Conservation (phyloP, 495 filamentous ascomycete genomes). For the Pyronema domesticum region DNA sequence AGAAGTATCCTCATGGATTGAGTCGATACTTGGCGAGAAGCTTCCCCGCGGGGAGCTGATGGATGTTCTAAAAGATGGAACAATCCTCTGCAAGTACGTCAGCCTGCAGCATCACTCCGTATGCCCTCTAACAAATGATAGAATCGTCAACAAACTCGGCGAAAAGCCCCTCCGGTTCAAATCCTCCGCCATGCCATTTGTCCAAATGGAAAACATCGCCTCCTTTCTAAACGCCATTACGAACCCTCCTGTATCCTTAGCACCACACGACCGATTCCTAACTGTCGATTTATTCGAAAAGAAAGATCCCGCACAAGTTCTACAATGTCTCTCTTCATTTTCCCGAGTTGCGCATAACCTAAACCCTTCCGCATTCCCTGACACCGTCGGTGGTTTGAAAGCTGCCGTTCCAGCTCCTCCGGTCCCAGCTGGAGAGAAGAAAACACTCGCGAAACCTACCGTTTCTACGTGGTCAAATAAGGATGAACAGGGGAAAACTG, state of each 20-base stretch:
- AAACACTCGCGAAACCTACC: slow-evolving; percentile 12
- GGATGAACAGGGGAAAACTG: slow-evolving; percentile 57
- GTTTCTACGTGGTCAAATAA: slow-evolving; percentile 85
- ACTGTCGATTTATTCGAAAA: slow-evolving; percentile 93
- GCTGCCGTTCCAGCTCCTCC: slow-evolving; percentile 25
- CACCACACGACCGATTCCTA: slow-evolving; percentile 86
- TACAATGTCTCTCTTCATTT: slow-evolving; percentile 84
- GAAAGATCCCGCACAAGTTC: slow-evolving; percentile 92
- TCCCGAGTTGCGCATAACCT: slow-evolving; percentile 67
- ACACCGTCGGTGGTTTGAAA: slow-evolving; percentile 43
- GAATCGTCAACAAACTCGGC: slow-evolving; percentile 65
- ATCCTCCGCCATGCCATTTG: slow-evolving; percentile 81
- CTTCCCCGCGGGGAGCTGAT: slow-evolving; percentile 61
- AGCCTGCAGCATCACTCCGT: no score
- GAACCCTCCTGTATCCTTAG: slow-evolving; percentile 63
- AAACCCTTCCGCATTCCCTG: slow-evolving; percentile 54
- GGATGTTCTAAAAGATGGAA: slow-evolving; percentile 72
- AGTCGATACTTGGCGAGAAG: slow-evolving; percentile 50
- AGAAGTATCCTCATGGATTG: slow-evolving; percentile 70
- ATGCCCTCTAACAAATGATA: slow-evolving; percentile 24
- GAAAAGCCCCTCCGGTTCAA: slow-evolving; percentile 52
- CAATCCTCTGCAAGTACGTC: slow-evolving; percentile 77
- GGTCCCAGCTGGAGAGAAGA: not conserved
- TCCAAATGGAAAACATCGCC: slow-evolving; percentile 99
- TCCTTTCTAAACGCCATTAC: slow-evolving; percentile 85